Conservation (phyloP, 140 eudicot genomes). For the Ambrosia hybrid region DNA sequence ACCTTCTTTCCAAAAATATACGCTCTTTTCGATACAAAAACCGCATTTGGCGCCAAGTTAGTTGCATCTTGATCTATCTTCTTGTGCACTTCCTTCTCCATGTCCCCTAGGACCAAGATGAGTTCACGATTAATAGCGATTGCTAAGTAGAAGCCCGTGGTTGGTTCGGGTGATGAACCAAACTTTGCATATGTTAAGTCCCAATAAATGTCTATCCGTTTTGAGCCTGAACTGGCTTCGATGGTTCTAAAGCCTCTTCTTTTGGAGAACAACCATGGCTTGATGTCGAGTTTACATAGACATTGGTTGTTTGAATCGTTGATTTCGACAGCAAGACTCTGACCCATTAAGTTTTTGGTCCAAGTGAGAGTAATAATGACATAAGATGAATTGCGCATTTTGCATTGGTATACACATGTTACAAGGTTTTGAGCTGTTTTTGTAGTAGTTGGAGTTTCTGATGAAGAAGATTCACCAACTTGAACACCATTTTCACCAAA, state of each 20-base stretch:
- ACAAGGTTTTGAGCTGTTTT: conserved; percentile 50
- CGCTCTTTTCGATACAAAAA: conserved; percentile 54
- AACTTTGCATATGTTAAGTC: conserved; percentile 63
- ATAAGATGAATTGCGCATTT: conserved; percentile 30
- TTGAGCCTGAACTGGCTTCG: conserved; percentile 16
- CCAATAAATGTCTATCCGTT: conserved; percentile 38
- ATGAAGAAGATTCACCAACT: conserved; percentile 40
- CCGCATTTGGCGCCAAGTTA: conserved; percentile 30
- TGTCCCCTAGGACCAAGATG: conserved; percentile 50
- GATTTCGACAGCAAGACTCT: conserved; percentile 47
- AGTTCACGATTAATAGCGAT: conserved; percentile 42
- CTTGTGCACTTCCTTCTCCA: conserved; percentile 47
- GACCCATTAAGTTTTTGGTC: conserved; percentile 62
- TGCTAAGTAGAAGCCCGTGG: conserved; percentile 52
- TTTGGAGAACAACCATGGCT: conserved; percentile 65
- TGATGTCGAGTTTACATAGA: conserved; percentile 56
- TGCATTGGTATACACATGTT: conserved; percentile 53
- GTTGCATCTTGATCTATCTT: conserved; percentile 33
- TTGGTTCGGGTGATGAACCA: conserved; percentile 59
- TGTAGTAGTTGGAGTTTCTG: conserved; percentile 2
- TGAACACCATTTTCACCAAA: conserved; percentile 70
- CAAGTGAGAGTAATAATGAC: conserved; percentile 55
- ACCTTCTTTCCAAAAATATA: conserved; percentile 58
- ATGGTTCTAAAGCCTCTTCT: conserved; percentile 47
- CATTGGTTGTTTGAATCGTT: conserved; percentile 30